Conservation (phyloP, 73 alveolate species). For the Paramecium primaurelia region DNA sequence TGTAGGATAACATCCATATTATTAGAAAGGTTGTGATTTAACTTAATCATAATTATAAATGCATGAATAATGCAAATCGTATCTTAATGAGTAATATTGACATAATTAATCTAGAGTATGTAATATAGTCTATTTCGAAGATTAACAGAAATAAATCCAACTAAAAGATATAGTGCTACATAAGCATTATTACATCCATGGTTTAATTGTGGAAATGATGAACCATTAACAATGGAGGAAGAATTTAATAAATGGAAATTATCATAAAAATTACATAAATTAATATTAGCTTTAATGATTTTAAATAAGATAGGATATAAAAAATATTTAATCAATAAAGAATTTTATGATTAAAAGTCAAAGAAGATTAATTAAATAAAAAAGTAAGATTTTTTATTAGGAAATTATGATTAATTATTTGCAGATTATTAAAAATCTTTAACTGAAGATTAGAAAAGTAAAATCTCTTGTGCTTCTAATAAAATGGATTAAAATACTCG, state of each 20-base stretch:
- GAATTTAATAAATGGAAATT: neutral
- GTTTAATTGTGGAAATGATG: constrained; percentile 56
- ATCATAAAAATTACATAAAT: neutral
- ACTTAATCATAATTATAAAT: neutral
- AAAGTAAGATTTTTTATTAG: neutral
- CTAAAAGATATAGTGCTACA: constrained; percentile 72
- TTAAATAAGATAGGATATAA: neutral
- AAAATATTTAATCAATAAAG: neutral
- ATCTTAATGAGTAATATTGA: neutral
- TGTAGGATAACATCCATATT: constrained; percentile 33
- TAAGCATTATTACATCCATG: constrained; percentile 76
- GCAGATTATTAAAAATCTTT: neutral
- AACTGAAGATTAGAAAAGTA: neutral
- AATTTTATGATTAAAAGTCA: neutral
- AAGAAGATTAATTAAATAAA: neutral
- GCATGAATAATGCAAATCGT: neutral
- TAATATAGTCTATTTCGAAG: constrained; percentile 63
- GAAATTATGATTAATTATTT: neutral
- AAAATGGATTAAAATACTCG: neutral
- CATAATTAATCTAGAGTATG: constrained; percentile 19
- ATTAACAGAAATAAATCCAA: constrained; percentile 72
- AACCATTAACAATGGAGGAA: constrained; percentile 52
- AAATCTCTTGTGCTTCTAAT: neutral
- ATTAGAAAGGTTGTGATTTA: constrained; percentile 39
- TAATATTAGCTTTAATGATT: neutral